These are phyloP conservation scores for Achlya hypogyna DNA, from an alignment of 352 stramenopile species.

Conservation along the genomic window DNA sequence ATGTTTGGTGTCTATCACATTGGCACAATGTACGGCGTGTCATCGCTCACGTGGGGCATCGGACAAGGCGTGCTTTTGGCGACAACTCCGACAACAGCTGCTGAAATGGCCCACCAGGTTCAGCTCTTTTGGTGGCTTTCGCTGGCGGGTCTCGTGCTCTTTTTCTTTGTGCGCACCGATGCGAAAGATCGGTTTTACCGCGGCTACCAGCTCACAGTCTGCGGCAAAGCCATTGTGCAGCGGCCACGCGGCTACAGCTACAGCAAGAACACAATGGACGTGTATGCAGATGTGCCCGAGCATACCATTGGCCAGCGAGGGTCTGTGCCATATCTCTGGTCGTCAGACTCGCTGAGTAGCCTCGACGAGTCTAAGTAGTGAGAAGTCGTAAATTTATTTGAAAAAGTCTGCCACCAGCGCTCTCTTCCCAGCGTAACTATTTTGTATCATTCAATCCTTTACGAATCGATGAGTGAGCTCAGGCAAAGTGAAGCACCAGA, in stretches of 20 bases:
- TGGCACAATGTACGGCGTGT: conserved; percentile 23
- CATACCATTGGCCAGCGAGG: neutral
- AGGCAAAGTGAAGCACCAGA: too few species aligned
- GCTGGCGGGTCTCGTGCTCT: neutral
- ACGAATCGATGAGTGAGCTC: too few species aligned
- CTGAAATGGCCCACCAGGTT: neutral
- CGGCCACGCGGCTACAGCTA: neutral
- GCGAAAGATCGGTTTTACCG: conserved; percentile 17
- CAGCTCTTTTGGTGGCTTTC: neutral
- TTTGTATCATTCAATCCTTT: too few species aligned
- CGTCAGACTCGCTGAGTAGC: neutral
- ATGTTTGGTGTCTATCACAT: conserved; percentile 25
- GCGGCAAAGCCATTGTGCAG: conserved; percentile 10
- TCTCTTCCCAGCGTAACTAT: too few species aligned
- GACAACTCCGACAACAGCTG: neutral
- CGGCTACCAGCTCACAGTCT: conserved; percentile 14
- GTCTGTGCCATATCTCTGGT: neutral
- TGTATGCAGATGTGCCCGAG: neutral
- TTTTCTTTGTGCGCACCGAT: conserved; percentile 18
- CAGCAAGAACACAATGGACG: neutral
- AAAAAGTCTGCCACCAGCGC: too few species aligned
- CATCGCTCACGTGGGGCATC: conserved; percentile 10
- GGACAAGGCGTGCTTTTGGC: neutral
- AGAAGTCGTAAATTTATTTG: too few species aligned
- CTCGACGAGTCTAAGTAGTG: neutral